Conservation (phyloP, 2,329 filamentous ascomycete genomes). For the Fusarium foetens region DNA sequence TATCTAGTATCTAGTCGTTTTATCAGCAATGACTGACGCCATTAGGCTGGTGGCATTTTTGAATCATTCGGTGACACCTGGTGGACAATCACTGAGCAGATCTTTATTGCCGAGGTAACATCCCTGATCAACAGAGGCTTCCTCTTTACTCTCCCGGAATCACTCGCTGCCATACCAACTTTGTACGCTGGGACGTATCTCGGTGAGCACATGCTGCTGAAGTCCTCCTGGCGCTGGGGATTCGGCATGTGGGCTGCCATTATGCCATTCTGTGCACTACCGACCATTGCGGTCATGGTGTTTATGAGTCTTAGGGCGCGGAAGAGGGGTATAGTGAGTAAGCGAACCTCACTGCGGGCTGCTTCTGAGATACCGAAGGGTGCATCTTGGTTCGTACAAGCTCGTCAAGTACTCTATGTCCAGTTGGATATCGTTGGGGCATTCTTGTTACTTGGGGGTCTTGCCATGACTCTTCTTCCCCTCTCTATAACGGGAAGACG, state of each 20-base stretch:
- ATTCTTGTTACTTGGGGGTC: conserved; percentile 8
- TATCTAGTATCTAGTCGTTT: fast-evolving
- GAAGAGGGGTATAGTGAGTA: neutral
- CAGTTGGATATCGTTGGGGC: conserved; percentile 15
- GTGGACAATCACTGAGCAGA: conserved; percentile 28
- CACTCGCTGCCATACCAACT: conserved; percentile 17
- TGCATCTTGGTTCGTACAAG: neutral
- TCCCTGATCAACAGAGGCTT: conserved; percentile 22
- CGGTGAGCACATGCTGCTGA: conserved; percentile 19
- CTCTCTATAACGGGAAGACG: conserved; percentile 10
- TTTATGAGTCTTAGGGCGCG: neutral
- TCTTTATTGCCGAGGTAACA: conserved; percentile 26
- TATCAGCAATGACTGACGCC: fast-evolving
- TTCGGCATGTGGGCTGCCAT: conserved; percentile 28
- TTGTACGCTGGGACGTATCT: conserved; percentile 26
- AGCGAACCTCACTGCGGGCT: neutral
- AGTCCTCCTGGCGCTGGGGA: conserved; percentile 19
- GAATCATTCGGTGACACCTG: conserved; percentile 22
- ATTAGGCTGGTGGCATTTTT: conserved; percentile 22
- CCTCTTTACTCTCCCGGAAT: conserved; percentile 13
- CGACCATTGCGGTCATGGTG: conserved; percentile 7
- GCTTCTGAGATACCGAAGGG: neutral
- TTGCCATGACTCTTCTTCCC: conserved; percentile 21
- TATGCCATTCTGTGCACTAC: conserved; percentile 4
- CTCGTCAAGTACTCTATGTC: neutral